A percentile compares a stretch with the other conserved stretches of the same genome.
Conservation (phyloP, 495 filamentous ascomycete species). For the Corynascus novoguineensis region DNA sequence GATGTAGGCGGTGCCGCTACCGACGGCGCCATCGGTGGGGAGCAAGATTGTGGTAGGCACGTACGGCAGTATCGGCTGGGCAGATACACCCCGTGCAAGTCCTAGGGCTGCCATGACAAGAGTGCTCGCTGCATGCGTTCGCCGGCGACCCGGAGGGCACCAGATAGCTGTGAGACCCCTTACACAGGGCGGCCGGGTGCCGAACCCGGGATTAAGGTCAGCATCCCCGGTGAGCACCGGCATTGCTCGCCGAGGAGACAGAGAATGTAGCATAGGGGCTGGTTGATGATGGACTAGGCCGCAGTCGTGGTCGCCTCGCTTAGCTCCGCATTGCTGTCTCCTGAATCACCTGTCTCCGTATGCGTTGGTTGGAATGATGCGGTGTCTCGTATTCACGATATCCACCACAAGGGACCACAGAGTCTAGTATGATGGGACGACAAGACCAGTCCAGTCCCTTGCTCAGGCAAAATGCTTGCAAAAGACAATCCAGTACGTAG, state of each 20-base stretch:
- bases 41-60: slow-evolving; percentile 64
- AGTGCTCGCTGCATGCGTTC: not conserved
- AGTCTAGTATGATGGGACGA: not conserved
- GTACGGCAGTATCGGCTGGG: slow-evolving; percentile 54
- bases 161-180: not conserved
- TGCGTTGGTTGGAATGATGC: not conserved
- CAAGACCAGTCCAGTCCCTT: not conserved
- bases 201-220: not conserved
- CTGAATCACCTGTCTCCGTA: not conserved
- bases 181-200: not conserved
- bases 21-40: slow-evolving; percentile 28
- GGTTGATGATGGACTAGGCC: not conserved
- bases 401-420: not conserved
- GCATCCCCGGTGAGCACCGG: not conserved
- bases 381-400: not conserved
- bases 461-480: not conserved
- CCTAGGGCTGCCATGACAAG: not conserved
- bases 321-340: slow-evolving; percentile 7
- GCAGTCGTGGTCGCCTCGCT: slow-evolving; percentile 1
- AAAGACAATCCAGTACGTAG: not conserved
- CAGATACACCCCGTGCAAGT: not conserved
- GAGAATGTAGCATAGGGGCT: not conserved
- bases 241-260: slow-evolving; percentile 3
- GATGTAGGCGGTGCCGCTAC: slow-evolving; percentile 47
- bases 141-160: not conserved